phyloP scores from a whole-genome alignment of 768 basidiomycete genomes.

The Steccherinum ochraceum region DNA sequence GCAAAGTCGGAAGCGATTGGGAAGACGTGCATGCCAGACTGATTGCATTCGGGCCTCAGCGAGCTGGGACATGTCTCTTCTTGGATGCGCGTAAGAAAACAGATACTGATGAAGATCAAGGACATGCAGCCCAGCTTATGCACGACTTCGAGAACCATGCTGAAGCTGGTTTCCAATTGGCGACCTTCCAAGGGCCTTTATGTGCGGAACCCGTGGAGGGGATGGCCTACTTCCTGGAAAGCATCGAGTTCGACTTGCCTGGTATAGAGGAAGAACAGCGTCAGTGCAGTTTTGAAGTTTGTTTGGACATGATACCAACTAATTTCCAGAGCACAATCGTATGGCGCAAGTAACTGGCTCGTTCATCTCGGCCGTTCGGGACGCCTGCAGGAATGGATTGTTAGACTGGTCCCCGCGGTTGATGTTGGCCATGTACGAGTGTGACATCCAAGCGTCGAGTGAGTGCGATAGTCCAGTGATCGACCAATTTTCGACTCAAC shows the following conservation, averaged over 20 bases:
- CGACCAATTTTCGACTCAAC: constrained; percentile 5
- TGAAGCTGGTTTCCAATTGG: constrained; percentile 93
- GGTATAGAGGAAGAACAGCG: constrained; percentile 63
- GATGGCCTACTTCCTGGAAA: constrained; percentile 85
- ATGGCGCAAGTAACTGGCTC: constrained; percentile 87
- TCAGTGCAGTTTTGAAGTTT: constrained; percentile 24
- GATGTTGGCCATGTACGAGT: constrained; percentile 97
- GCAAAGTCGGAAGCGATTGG: constrained; percentile 77
- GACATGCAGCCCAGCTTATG: constrained; percentile 13
- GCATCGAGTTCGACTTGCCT: constrained; percentile 54
- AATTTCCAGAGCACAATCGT: constrained; percentile 59
- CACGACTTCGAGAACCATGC: constrained; percentile 77
- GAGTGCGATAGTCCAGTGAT: constrained; percentile 27
- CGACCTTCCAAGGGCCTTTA: constrained; percentile 88
- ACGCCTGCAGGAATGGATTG: constrained; percentile 83
- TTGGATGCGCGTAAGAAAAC: constrained; percentile 59
- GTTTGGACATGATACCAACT: neutral
- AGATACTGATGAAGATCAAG: neutral
- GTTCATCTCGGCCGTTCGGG: constrained; percentile 80
- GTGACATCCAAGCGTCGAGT: constrained; percentile 98
- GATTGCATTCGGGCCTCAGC: constrained; percentile 91
- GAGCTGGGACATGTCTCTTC: constrained; percentile 80
- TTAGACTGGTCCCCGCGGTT: constrained; percentile 97
- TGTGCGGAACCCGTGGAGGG: constrained; percentile 95
- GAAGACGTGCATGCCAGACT: constrained; percentile 57